Conservation (phyloP, 176 grass and related monocot genomes). For the Microstegium vimineum region DNA sequence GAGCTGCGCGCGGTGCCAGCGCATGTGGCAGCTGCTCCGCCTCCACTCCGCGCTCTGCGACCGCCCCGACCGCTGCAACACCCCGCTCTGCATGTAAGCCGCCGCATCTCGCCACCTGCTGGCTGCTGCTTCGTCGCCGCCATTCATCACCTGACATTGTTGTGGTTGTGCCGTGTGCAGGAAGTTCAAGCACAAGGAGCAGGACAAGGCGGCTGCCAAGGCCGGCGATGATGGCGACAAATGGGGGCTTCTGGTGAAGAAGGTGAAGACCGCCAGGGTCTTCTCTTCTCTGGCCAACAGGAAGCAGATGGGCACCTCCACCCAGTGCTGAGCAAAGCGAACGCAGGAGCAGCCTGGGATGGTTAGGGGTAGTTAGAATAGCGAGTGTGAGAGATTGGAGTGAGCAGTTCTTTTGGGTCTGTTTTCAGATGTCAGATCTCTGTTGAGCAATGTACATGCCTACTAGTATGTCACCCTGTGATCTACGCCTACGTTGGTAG, state of each 20-base stretch:
- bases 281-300: slow-evolving; percentile 62
- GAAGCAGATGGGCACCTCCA: slow-evolving; percentile 14
- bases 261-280: slow-evolving; percentile 61
- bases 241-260: slow-evolving; percentile 79
- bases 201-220: slow-evolving; percentile 10
- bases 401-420: not conserved
- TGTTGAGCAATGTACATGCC: not conserved
- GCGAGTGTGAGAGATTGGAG: not conserved
- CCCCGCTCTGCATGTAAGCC: slow-evolving; percentile 77
- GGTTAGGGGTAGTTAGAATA: not conserved
- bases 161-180: slow-evolving; percentile 22
- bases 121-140: not conserved
- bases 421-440: not conserved
- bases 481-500: not conserved
- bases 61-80: slow-evolving; percentile 37
- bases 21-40: slow-evolving; percentile 87
- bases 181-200: slow-evolving; percentile 57
- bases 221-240: slow-evolving; percentile 27
- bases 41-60: slow-evolving; percentile 79
- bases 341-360: not conserved
- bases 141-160: not conserved
- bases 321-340: slow-evolving; percentile 20
- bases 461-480: not conserved
- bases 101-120: no score
- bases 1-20: slow-evolving; percentile 71